Evolutionary conservation across 306 rosid species (phyloP).

Genomic region (Citrullus mucosospermus): DNA sequence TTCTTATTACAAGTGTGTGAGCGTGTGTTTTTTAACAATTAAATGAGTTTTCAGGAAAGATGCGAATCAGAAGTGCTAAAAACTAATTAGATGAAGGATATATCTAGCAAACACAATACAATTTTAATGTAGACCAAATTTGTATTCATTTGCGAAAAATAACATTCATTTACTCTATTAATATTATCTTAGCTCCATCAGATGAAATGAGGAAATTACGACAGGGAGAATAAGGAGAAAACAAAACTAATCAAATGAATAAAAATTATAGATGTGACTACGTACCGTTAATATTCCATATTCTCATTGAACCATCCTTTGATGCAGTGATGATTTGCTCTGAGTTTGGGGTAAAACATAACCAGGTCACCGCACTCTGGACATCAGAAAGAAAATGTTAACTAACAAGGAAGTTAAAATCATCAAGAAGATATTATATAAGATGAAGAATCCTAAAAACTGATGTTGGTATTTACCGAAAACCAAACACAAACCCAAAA

Average conservation of each 20-base stretch:
- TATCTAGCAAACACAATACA: not conserved
- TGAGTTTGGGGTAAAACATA: slow-evolving; percentile 77
- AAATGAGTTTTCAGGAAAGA: not conserved
- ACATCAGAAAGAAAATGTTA: slow-evolving; percentile 7
- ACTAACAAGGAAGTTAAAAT: not conserved
- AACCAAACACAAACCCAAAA: not conserved
- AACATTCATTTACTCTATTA: not conserved
- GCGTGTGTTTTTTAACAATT: not conserved
- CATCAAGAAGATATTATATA: not conserved
- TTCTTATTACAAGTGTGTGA: not conserved
- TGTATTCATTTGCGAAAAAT: not conserved
- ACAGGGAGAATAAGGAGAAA: not conserved
- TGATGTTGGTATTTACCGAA: not conserved
- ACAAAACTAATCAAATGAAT: not conserved
- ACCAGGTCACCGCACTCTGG: slow-evolving; percentile 99
- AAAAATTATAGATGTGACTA: slow-evolving; percentile 1
- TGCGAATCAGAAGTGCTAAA: not conserved
- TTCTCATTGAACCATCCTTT: slow-evolving; percentile 82
- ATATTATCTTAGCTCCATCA: not conserved
- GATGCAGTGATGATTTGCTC: slow-evolving; percentile 91
- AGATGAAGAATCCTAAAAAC: not conserved
- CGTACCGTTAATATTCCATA: slow-evolving; percentile 97
- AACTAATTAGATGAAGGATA: not conserved
- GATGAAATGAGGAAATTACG: not conserved
- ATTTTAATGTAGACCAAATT: not conserved